phyloP scores from a whole-genome alignment of 2,329 filamentous ascomycete genomes.

The Trichoderma sp. region DNA sequence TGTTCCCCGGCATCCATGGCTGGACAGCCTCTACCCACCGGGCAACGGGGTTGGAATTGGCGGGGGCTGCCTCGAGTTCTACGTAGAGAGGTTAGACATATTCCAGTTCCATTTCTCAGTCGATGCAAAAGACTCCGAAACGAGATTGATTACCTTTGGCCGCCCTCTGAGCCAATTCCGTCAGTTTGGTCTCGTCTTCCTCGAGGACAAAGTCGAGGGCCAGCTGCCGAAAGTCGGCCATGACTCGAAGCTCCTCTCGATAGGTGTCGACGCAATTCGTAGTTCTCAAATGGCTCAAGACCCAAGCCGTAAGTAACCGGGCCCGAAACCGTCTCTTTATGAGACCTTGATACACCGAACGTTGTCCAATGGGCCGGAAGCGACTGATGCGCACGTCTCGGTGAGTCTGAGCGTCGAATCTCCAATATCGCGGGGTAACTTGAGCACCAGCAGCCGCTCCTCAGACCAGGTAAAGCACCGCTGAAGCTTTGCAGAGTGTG shows the following conservation, averaged over 20 bases:
- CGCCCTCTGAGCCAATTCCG: slow-evolving; percentile 49
- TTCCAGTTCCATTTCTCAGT: neutral
- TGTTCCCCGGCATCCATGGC: slow-evolving; percentile 54
- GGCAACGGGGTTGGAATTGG: slow-evolving; percentile 51
- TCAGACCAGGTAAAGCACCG: neutral
- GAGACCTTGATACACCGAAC: neutral
- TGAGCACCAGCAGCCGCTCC: neutral
- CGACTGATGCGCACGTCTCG: neutral
- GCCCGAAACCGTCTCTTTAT: neutral
- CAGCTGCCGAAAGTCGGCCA: slow-evolving; percentile 56
- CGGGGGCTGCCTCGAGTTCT: slow-evolving; percentile 51
- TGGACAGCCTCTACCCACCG: slow-evolving; percentile 60
- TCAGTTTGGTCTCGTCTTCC: slow-evolving; percentile 49
- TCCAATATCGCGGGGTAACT: slow-evolving; percentile 21
- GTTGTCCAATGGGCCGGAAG: neutral
- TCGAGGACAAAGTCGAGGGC: slow-evolving; percentile 58
- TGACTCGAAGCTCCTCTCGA: slow-evolving; percentile 33
- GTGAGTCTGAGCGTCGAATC: slow-evolving; percentile 13
- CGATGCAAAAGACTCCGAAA: too few species aligned
- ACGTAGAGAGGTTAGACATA: neutral
- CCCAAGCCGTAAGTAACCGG: neutral
- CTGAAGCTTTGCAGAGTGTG: neutral
- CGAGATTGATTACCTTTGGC: slow-evolving; percentile 43
- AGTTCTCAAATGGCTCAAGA: neutral
- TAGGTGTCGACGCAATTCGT: neutral